These are phyloP conservation scores for Hygrophorus pudorinus DNA, from an alignment of 768 basidiomycete genomes.

Conservation along the genomic window DNA sequence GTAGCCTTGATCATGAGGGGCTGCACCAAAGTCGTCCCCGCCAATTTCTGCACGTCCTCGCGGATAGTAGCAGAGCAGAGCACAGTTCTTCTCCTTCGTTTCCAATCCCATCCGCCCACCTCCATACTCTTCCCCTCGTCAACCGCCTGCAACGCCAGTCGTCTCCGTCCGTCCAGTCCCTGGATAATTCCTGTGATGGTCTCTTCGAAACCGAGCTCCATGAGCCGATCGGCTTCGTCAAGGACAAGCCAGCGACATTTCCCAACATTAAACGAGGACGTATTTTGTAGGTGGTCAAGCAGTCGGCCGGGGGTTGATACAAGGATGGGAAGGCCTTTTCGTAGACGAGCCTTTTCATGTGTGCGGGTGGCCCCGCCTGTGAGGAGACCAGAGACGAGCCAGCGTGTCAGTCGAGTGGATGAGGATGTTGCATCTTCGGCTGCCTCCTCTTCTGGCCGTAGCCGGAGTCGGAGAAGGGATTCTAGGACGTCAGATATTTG, in stretches of 20 bases:
- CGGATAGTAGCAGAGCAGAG: conserved; percentile 96
- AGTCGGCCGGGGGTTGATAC: conserved; percentile 94
- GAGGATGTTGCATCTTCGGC: conserved; percentile 36
- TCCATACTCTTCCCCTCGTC: conserved; percentile 59
- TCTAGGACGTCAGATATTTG: conserved; percentile 97
- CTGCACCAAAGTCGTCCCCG: conserved; percentile 67
- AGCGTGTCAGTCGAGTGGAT: conserved; percentile 57
- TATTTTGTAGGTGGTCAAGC: conserved; percentile 94
- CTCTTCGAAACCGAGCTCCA: conserved; percentile 98
- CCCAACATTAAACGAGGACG: conserved; percentile 82
- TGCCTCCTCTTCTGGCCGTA: conserved; percentile 46
- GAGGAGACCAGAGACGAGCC: conserved; percentile 88
- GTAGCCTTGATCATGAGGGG: conserved; percentile 80
- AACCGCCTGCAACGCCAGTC: conserved; percentile 60
- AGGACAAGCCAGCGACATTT: conserved; percentile 94
- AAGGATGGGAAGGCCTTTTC: conserved; percentile 92
- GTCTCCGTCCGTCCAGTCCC: conserved; percentile 74
- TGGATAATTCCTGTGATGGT: conserved; percentile 85
- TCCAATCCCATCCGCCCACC: conserved; percentile 83
- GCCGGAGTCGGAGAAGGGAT: conserved; percentile 63
- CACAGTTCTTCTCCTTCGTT: conserved; percentile 66
- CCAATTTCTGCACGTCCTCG: conserved; percentile 90
- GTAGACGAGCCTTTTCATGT: conserved; percentile 91
- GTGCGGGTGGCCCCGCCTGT: conserved; percentile 90
- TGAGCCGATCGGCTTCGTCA: conserved; percentile 94